Conservation (phyloP, 768 basidiomycete species). For the Sporobolomyces phaffii region DNA sequence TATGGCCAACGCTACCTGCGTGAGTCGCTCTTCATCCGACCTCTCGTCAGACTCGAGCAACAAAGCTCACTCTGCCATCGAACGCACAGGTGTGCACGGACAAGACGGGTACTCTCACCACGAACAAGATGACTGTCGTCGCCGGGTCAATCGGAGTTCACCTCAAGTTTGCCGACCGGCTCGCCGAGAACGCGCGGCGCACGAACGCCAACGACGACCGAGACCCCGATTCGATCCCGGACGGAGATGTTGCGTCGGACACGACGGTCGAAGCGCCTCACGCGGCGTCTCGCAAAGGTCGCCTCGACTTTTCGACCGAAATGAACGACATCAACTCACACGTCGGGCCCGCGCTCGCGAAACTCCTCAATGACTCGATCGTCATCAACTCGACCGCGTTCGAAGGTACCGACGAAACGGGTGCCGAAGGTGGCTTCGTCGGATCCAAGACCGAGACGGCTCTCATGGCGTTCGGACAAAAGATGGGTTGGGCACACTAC, state of each 20-base stretch:
- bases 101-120: slow-evolving; percentile 93
- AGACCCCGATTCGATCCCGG: slow-evolving; percentile 32
- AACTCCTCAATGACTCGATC: slow-evolving; percentile 75
- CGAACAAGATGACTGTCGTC: slow-evolving; percentile 92
- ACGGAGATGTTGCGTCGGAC: slow-evolving; percentile 50
- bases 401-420: slow-evolving; percentile 61
- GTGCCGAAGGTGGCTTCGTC: slow-evolving; percentile 60
- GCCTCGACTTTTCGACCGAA: slow-evolving; percentile 78
- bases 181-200: slow-evolving; percentile 64
- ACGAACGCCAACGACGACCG: slow-evolving; percentile 62
- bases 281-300: slow-evolving; percentile 23
- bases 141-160: slow-evolving; percentile 91
- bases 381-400: slow-evolving; percentile 93
- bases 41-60: too few relatives aligned
- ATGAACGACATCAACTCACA: slow-evolving; percentile 61
- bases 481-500: slow-evolving; percentile 70
- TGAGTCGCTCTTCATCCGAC: slow-evolving; percentile 79
- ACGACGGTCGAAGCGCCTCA: slow-evolving; percentile 15
- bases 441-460: slow-evolving; percentile 96
- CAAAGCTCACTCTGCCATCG: slow-evolving; percentile 64
- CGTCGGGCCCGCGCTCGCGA: slow-evolving; percentile 58
- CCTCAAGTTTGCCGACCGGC: slow-evolving; percentile 79
- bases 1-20: slow-evolving; percentile 94
- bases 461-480: slow-evolving; percentile 74
- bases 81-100: slow-evolving; percentile 61